Evolutionary conservation across 176 grass and related monocot genomes (phyloP).

Genomic region (Chrysopogon serrulatus): DNA sequence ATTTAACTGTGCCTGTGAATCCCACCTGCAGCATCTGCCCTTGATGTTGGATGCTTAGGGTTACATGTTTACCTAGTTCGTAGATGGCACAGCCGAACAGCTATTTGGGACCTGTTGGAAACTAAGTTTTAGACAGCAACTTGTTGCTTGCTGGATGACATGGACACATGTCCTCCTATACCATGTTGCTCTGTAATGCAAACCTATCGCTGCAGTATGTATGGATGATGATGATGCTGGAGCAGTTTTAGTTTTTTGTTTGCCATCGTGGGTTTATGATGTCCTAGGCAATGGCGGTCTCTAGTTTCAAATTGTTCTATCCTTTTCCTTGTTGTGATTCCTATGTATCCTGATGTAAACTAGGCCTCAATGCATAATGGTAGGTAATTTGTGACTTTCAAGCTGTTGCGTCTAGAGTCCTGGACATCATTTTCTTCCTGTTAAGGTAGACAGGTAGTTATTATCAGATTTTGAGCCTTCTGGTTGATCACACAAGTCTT

Average conservation of each 20-base stretch:
- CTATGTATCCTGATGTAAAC: background rate
- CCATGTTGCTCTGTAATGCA: background rate
- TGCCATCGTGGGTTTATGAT: background rate
- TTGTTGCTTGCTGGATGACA: background rate
- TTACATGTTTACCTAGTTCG: background rate
- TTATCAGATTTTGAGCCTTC: background rate
- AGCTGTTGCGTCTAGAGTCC: background rate
- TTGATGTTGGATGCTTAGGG: background rate
- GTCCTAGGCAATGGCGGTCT: background rate
- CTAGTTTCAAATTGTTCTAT: background rate
- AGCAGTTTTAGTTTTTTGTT: background rate
- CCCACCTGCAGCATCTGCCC: background rate
- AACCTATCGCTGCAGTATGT: background rate
- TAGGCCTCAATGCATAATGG: background rate
- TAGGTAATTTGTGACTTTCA: background rate
- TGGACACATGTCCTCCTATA: background rate
- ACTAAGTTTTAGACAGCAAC: background rate
- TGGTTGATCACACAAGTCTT: background rate
- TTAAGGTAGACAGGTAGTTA: background rate
- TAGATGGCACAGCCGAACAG: background rate
- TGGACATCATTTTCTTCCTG: background rate
- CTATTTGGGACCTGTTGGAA: background rate
- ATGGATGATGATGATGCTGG: background rate
- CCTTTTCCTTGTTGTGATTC: background rate
- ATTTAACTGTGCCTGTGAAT: background rate